Base-by-base conservation (phyloP, 768 basidiomycete species). In the Paxillus ammoniavirescens region DNA sequence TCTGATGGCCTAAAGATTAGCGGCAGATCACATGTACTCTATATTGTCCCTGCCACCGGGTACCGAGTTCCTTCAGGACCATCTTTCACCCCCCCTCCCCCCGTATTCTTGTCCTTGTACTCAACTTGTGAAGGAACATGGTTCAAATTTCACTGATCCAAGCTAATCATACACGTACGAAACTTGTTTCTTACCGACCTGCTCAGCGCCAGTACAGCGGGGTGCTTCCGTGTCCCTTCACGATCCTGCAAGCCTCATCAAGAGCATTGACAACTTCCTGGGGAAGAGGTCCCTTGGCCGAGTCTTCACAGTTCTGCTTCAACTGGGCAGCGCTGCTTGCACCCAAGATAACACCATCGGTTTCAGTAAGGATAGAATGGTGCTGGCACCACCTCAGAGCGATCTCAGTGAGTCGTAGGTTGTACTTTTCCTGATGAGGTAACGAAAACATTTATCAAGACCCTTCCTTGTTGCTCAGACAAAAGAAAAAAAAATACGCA, bases 321-420 rank as follows among this genome's bases (percentile, higher is more conserved):
- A 81, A 54, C 57, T 82, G 80, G 2, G 59, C 65, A 5, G 65
- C 68, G n/a, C 74, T 77, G 59, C 74, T 76, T 5, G 79, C 78
- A 2, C 79, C 81, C 5, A 81, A 59, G 49, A 82, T 78, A 12
- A 81, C 64, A 2, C 78, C 81, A 51, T 81, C 80, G 26, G 55
- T 47, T 1, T 67, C 66, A 31, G 59, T 73, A 46, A 85, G 61
- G 2, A 70, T 52, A 6, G 78, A 80, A 55, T 86, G 83, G 53
- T 85, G 77, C 49, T 82, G 79, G 47, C 78, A 71, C 84, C 84
- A 86, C n/a, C 84, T 73, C 44, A 84, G 67, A 1, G 83, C 81
- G 4, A 82, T 73, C 65, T 85, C 82, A 3, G 76, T 72, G 52
- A 82, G 67, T 0, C 76, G 75, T 4, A 86, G 62, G 41, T 66